Percentiles rank a stretch among this genome's conserved stretches.
These are phyloP conservation scores for Penicillium frequentans DNA, from an alignment of 2,329 filamentous ascomycete species.

Conservation along the genomic window DNA sequence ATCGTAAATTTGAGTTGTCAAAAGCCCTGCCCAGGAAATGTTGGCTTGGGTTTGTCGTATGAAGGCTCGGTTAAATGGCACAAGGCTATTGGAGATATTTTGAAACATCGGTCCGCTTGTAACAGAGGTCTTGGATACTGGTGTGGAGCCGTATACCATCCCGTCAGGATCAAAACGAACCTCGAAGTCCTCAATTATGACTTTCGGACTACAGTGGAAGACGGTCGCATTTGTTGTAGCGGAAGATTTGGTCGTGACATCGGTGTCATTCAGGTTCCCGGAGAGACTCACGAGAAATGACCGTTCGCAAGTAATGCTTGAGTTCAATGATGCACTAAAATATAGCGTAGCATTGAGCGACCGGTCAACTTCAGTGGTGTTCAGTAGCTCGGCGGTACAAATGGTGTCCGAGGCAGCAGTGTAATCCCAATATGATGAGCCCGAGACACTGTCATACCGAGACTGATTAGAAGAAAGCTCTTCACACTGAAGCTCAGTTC, in stretches of 20 bases:
- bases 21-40: constrained; percentile 10
- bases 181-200: constrained; percentile 13
- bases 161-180: constrained; percentile 12
- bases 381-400: background rate
- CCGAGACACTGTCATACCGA: background rate
- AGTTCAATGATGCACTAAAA: background rate
- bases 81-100: constrained; percentile 15
- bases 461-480: background rate
- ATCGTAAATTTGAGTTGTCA: constrained; percentile 14
- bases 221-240: background rate
- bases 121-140: constrained; percentile 7
- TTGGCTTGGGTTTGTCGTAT: constrained; percentile 1
- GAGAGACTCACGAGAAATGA: background rate
- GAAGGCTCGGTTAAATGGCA: constrained; percentile 11
- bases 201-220: constrained; percentile 12
- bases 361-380: background rate
- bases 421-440: background rate
- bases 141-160: constrained; percentile 7
- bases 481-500: constrained; percentile 10
- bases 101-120: constrained; percentile 13
- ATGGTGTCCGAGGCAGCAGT: background rate
- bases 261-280: background rate
- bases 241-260: background rate
- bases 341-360: background rate
- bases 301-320: background rate